Base-by-base conservation (phyloP, 2,329 filamentous ascomycete species). In the Pseudogymnoascus destructans region DNA sequence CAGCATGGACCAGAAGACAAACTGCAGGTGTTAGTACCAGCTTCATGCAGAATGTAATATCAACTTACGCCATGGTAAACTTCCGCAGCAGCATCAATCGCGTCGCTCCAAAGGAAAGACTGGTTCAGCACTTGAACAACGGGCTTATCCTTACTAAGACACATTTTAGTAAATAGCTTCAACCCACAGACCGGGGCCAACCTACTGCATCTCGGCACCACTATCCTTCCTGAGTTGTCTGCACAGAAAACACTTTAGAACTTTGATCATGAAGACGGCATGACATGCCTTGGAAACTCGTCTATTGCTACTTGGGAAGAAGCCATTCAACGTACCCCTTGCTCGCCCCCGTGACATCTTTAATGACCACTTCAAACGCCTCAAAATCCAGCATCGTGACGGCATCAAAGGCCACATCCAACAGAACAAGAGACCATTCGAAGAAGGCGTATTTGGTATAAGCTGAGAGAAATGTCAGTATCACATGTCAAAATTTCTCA, bases 241-340 rank as follows among this genome's bases (percentile, higher is more conserved):
- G 69, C 62, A 69, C 64, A 64, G 66, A 65, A 67, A 63, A 69
- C 59, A 59, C 35, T 64, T 70, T 62, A 70, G 67, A 55, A 70
- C 38, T 59, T 57, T 59, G 19, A 42, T 42, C 38, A 42, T 65
- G 65, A 66, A 66, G 60, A 61, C 60, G 63, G 19, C 61, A 63
- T 58, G 63, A 54, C 19, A 42, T 21, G 38, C 9, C 63, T 60
- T 66, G 67, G 66, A 68, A 68, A 69, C 71, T 71, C 73, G 70
- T 77, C 76, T 77, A 75, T 75, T 80, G 78, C 81, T 91, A 96
- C 77, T 83, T 89, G 66, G 92, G 92, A 80, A 96, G 90, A 80
- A 96, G 90, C 86, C 86, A 86, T 76, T 85, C 82, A 76, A 98
- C 93, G 81, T 98, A 98, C 93, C 92, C 91, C 88, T 92, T 91